phyloP scores from a whole-genome alignment of 495 filamentous ascomycete species.

The Aspergillus sparsus region DNA sequence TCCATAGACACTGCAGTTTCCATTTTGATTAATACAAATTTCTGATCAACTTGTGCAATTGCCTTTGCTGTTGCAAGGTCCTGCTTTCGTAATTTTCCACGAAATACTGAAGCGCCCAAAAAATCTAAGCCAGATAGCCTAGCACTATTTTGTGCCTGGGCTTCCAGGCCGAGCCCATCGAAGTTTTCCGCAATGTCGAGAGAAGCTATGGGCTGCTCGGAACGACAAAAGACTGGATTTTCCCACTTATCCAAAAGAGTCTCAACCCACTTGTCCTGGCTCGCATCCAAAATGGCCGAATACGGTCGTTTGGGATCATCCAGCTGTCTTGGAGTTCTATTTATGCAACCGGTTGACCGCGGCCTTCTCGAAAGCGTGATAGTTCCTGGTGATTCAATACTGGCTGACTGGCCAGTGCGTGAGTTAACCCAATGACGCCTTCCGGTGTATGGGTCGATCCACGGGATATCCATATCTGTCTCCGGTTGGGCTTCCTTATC shows the following conservation, averaged over 20 bases:
- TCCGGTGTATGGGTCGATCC: slow-evolving; percentile 70
- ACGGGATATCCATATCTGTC: slow-evolving; percentile 50
- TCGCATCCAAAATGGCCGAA: slow-evolving; percentile 17
- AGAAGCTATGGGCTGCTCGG: slow-evolving; percentile 49
- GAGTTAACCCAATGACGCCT: slow-evolving; percentile 57
- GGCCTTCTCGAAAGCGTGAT: slow-evolving; percentile 17
- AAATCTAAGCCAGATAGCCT: slow-evolving; percentile 20
- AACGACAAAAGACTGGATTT: slow-evolving; percentile 60
- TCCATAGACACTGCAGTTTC: slow-evolving; percentile 4
- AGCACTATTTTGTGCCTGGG: slow-evolving; percentile 5
- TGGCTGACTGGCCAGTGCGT: slow-evolving; percentile 59
- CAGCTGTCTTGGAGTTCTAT: neutral
- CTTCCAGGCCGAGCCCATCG: neutral
- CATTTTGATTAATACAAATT: slow-evolving; percentile 79
- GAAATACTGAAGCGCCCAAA: slow-evolving; percentile 33
- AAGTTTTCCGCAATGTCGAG: slow-evolving; percentile 6
- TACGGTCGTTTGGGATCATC: slow-evolving; percentile 17
- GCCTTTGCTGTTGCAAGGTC: slow-evolving; percentile 64
- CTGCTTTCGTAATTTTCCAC: slow-evolving; percentile 64
- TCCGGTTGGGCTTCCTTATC: neutral
- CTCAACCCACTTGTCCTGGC: slow-evolving; percentile 37
- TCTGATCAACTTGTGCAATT: slow-evolving; percentile 82
- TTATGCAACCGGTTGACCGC: slow-evolving; percentile 26
- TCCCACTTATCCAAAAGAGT: slow-evolving; percentile 52
- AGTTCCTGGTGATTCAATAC: slow-evolving; percentile 5